A percentile compares a stretch with the other conserved stretches of the same genome.
These are phyloP conservation scores for Mortierella sp. DNA, from an alignment of 371 early-diverging fungal species.

Conservation along the genomic window DNA sequence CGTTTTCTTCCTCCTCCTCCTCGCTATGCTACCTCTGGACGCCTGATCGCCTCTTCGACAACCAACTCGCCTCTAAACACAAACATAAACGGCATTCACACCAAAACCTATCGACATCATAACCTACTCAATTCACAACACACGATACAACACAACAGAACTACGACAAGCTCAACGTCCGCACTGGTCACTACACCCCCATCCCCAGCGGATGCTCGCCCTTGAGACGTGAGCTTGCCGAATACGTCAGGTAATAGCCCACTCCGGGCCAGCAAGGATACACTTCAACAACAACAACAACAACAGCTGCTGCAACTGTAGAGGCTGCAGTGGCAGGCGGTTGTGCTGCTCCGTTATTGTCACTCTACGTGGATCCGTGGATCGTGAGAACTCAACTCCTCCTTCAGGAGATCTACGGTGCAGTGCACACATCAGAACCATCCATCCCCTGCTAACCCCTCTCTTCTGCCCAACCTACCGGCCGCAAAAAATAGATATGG, in stretches of 20 bases:
- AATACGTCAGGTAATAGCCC: constrained; percentile 82
- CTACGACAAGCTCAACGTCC: constrained; percentile 98
- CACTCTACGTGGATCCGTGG: not conserved
- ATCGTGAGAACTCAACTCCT: not conserved
- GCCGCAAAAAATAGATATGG: constrained; percentile 80
- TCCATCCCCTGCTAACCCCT: not conserved
- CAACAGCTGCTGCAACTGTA: not conserved
- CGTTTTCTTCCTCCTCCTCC: not conserved
- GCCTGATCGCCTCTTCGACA: not conserved
- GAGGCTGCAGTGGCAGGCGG: not conserved
- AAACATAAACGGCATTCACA: not conserved
- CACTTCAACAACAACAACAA: not conserved
- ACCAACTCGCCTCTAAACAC: not conserved
- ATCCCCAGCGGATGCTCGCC: constrained; percentile 97
- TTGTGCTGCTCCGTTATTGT: not conserved
- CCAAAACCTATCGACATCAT: not conserved
- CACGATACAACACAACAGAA: constrained; percentile 69
- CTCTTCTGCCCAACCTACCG: not conserved
- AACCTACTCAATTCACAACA: not conserved
- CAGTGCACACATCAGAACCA: not conserved
- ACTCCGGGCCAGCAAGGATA: not conserved
- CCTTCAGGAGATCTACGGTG: not conserved
- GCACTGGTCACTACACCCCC: constrained; percentile 98
- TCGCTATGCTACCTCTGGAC: not conserved
- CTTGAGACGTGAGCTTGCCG: constrained; percentile 92